Evolutionary conservation across 2,329 filamentous ascomycete genomes (phyloP), one percentile per base, ranked within the genome.

Genomic region (Aspergillus arachidicola): DNA sequence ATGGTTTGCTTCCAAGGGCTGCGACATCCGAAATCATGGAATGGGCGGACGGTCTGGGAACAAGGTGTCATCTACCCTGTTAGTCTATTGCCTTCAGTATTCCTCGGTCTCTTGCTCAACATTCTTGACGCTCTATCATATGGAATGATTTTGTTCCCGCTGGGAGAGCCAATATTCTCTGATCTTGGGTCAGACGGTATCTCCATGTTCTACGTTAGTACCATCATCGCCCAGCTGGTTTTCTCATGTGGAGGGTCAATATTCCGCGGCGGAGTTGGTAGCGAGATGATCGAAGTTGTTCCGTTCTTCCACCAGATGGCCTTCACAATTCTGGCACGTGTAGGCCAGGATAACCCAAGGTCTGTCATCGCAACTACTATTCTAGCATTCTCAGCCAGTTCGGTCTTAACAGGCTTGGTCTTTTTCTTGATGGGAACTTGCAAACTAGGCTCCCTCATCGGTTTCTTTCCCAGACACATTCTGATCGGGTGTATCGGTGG

Each of bases 251-350:
- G 89, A 4, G 91, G 93, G 0, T 97, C 94, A 72, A 89, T 92
- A 38, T 99, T 99, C 81, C 90, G 87, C 68, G 94, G 95, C 19
- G 93, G 92, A 4, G 89, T 99, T 63, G 95, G 95, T 6, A 98
- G 95, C 2, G 95, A 99, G 78, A 89, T 99, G 89, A 99, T 98
- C 69, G 95, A 99, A 80, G 94, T 98, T 1, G 94, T 99, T 0
- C 95, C 94, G 0, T 99, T 99, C 80, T 98, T 99, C 76, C 95
- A 99, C 80, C 96, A 94, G 73, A 99, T 99, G 94, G 94, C 95
- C 0, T 89, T 90, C 66, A 94, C 91, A 34, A 97, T 98, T 73
- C 88, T 95, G 68, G 82, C 84, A 16, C 84, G 86, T 50, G 89
- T 99, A 67, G 92, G 94, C 19, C 87, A 91, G 66, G 89, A 94